Base-by-base conservation (phyloP, 257 asterid species). In the Haberlea rhodopensis region DNA sequence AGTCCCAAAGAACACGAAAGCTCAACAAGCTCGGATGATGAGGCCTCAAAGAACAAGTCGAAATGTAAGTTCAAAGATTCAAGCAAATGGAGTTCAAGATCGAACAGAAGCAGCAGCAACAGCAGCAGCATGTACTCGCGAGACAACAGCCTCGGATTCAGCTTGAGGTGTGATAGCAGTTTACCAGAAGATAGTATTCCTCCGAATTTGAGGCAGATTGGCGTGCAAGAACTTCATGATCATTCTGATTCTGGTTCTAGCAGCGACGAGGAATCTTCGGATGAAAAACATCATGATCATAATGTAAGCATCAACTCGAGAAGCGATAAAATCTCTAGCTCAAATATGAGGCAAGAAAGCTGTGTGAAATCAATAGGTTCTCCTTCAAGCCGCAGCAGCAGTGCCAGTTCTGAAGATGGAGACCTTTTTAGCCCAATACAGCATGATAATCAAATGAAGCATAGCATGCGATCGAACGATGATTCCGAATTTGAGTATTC, bases 21-120 rank as follows among this genome's bases (percentile, higher is more conserved):
- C 5, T 13, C 29, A 6, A 72, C 78, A 6, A 60, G 77, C 67
- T 75, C 79, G 2, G 75, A 74, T n/a, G 63, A 55, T 7, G 85
- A 80, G 22, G 53, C 24, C 13, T 27, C 56, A 6, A 22, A 15
- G 56, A 65, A 32, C 59, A 20, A 71, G 26, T 28, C 58, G 8
- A 8, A 20, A 10, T 8, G 26, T 6, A 26, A 49, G 46, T 18
- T 71, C 9, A 48, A 66, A 5, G 63, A 61, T 43, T 31, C 72
- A 21, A 73, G 40, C 31, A 64, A 63, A 69, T 15, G 70, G 25
- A 70, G 65, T 18, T 72, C 81, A 10, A 73, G 72, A 69, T 72
- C 80, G 0, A 72, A 57, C 19, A 72, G 28, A 10, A 72, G 74
- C 46, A 61, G 67, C 51, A 59, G 59, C 23, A 19, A 49, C 43